Conservation (phyloP, 257 asterid species). For the Solanum arcanum region DNA sequence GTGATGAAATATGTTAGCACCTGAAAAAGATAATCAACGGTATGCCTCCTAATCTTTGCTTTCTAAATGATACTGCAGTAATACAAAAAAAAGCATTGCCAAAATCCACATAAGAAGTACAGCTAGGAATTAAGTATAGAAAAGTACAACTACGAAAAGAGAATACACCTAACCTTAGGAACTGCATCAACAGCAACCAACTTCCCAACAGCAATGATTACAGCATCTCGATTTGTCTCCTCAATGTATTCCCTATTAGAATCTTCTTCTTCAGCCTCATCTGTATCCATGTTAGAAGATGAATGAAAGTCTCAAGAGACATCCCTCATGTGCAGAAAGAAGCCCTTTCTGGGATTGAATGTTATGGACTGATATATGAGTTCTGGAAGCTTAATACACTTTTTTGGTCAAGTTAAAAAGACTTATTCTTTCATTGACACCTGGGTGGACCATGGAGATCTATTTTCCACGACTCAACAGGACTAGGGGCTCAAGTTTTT, state of each 20-base stretch:
- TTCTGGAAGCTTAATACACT: background rate
- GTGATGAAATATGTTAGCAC: background rate
- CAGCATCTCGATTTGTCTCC: conserved; percentile 74
- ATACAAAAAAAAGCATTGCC: background rate
- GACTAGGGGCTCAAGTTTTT: background rate
- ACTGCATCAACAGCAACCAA: conserved; percentile 67
- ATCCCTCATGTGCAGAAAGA: background rate
- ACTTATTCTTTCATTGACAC: background rate
- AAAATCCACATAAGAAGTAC: background rate
- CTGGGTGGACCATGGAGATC: background rate
- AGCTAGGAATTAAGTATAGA: background rate
- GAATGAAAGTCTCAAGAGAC: conserved; percentile 3
- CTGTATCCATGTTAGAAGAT: conserved; percentile 27
- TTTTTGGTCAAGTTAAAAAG: background rate
- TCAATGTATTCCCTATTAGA: conserved; percentile 74
- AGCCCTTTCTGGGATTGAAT: background rate
- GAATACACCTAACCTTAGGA: conserved; percentile 47
- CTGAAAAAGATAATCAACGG: background rate
- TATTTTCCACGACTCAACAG: background rate
- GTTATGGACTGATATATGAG: background rate
- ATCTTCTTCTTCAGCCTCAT: conserved; percentile 71
- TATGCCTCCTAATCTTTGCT: background rate
- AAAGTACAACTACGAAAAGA: background rate
- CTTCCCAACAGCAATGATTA: conserved; percentile 71
- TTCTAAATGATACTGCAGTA: background rate